phyloP scores from a whole-genome alignment of 768 basidiomycete species.

The Ephemerocybe angulata region DNA sequence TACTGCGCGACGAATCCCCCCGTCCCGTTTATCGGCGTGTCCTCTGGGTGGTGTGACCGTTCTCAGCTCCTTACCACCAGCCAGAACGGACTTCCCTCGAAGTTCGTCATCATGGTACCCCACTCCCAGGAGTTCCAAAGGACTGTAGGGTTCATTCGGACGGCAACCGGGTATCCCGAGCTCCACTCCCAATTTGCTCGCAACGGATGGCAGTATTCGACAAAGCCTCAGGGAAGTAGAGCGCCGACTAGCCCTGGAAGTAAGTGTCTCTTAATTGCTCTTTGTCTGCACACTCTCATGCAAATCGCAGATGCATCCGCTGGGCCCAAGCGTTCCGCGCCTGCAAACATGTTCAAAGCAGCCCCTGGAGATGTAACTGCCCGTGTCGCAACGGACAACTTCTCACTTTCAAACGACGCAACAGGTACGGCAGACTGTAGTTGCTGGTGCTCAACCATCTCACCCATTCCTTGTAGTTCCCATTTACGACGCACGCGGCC shows the following conservation, averaged over 20 bases:
- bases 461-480: background rate
- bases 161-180: background rate
- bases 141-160: background rate
- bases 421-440: background rate
- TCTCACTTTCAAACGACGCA: background rate
- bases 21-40: background rate
- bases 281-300: no score
- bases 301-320: background rate
- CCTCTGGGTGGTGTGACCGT: background rate
- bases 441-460: background rate
- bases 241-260: background rate
- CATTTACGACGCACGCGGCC: background rate
- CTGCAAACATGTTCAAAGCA: background rate
- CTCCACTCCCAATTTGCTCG: background rate
- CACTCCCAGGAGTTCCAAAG: constrained; percentile 11
- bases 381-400: background rate
- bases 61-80: background rate
- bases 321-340: background rate
- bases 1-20: background rate
- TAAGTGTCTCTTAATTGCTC: no score
- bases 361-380: background rate
- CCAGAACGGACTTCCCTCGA: background rate
- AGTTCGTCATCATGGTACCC: background rate
- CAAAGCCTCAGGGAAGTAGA: background rate
- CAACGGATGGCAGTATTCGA: constrained; percentile 3